Base-by-base conservation (phyloP, 371 early-diverging fungal genomes). In the Zychaea mexicana region DNA sequence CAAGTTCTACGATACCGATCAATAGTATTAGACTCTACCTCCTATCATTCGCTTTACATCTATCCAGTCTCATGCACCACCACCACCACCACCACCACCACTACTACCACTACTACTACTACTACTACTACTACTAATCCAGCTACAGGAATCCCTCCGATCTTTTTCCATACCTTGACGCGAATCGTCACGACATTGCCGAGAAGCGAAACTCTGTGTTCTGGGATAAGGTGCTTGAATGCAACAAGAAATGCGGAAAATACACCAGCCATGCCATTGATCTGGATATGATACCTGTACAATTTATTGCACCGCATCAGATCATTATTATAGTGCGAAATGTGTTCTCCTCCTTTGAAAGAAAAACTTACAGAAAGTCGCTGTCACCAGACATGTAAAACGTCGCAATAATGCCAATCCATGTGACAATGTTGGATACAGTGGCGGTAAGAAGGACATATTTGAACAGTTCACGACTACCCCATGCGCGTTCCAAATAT, bases 401-500 rank as follows among this genome's bases (percentile, higher is more conserved):
- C 47, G 85, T 82, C 15, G 88, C 30, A 15, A 87, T 69, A 31
- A 85, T 73, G 8, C 85, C 84, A 24, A 89, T 53, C 67, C 81
- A 84, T 3, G 88, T 77, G 12, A 85, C 74, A 5, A 90, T 17
- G 69, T 85, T 88, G 5, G 89, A 69, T 6, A 83, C 66, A 3
- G 86, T 61, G 36, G 79, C 87, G 0, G 87, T 77, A 12, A 92
- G 65, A 3, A 73, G 30, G 22, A 88, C 69, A 67, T 83, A 90
- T 62, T 86, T 92, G n/a, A 90, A 55, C 30, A 90, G 71, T 61
- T 90, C 92, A 55, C 76, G 84, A 21, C 86, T 79, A 9, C 92
- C 91, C 92, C 92, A 94, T 52, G 81, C 83, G 12, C 86, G 81
- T 72, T 92, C 94, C 68, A 94, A 81, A 64, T 91, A 92, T 67